Evolutionary conservation across 2,329 filamentous ascomycete species (phyloP).

Genomic region (Dendrostoma leiphaemia): DNA sequence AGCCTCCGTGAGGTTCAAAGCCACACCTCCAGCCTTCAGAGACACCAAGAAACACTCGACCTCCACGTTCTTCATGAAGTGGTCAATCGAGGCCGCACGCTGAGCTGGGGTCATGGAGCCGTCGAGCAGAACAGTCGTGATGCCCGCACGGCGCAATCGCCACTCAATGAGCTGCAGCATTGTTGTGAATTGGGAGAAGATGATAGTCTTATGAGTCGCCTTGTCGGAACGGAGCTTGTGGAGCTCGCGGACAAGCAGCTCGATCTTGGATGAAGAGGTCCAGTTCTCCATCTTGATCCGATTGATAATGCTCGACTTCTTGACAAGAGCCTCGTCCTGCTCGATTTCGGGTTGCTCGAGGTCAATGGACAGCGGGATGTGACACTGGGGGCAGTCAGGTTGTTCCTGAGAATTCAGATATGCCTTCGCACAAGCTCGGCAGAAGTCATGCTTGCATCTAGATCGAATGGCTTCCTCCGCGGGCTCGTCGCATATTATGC

Average conservation of each 20-base stretch:
- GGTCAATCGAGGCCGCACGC: constrained; percentile 88
- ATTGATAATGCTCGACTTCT: constrained; percentile 97
- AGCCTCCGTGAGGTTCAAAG: constrained; percentile 91
- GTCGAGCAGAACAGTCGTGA: constrained; percentile 97
- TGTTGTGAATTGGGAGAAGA: constrained; percentile 95
- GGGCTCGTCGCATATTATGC: constrained; percentile 93
- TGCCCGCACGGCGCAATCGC: constrained; percentile 92
- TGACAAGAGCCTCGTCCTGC: constrained; percentile 80
- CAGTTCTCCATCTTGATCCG: constrained; percentile 98
- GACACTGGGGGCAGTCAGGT: constrained; percentile 84
- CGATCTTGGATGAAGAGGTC: constrained; percentile 98
- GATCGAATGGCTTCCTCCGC: constrained; percentile 93
- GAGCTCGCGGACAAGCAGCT: constrained; percentile 90
- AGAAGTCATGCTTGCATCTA: constrained; percentile 90
- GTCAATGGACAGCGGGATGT: constrained; percentile 86
- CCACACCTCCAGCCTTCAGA: constrained; percentile 92
- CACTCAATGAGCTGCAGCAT: constrained; percentile 98
- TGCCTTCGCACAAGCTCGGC: constrained; percentile 74
- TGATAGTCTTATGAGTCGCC: constrained; percentile 92
- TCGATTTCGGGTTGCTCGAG: constrained; percentile 94
- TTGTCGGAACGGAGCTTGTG: constrained; percentile 91
- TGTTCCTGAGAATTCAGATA: constrained; percentile 77
- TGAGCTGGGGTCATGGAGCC: constrained; percentile 95
- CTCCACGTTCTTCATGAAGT: constrained; percentile 93
- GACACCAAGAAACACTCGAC: constrained; percentile 97